phyloP scores from a whole-genome alignment of 2,329 filamentous ascomycete species.

The Neoscytalidium dimidiatum region DNA sequence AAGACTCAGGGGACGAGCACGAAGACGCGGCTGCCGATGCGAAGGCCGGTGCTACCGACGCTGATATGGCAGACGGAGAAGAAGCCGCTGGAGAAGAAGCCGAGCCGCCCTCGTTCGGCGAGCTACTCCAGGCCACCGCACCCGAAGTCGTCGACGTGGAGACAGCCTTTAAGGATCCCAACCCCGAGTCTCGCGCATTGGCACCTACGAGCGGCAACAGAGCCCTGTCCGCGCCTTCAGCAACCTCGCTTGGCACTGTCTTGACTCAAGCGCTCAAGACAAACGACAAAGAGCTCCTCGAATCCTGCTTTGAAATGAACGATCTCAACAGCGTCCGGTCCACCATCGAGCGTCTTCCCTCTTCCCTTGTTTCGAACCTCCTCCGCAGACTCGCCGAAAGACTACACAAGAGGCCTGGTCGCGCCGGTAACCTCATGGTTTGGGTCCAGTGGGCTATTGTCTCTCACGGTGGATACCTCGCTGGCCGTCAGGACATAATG shows the following conservation, averaged over 20 bases:
- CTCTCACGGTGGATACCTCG: constrained; percentile 86
- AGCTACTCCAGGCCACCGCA: constrained; percentile 71
- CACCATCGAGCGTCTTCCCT: constrained; percentile 89
- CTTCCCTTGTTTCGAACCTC: constrained; percentile 74
- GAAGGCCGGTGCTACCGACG: constrained; percentile 2
- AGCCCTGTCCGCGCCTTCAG: constrained; percentile 63
- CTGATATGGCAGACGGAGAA: constrained; percentile 26
- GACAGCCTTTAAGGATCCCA: constrained; percentile 50
- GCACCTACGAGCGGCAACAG: constrained; percentile 46
- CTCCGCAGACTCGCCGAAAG: constrained; percentile 84
- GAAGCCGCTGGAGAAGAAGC: constrained; percentile 38
- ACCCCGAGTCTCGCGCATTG: constrained; percentile 48
- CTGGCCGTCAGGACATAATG: constrained; percentile 80
- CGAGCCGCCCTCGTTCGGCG: constrained; percentile 74
- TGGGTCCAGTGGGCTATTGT: constrained; percentile 97
- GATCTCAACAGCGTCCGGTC: constrained; percentile 77
- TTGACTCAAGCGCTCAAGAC: constrained; percentile 90
- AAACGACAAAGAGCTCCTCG: constrained; percentile 85
- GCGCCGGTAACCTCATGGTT: constrained; percentile 85
- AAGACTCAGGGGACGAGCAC: constrained; percentile 22
- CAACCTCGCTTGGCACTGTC: constrained; percentile 86
- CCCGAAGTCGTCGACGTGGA: constrained; percentile 76
- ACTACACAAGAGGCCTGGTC: constrained; percentile 81
- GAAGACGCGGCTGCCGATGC: constrained; percentile 24
- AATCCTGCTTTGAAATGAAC: constrained; percentile 83